These are phyloP conservation scores for Hondaea fermentalgiana DNA, from an alignment of 108 stramenopile genomes.

Conservation along the genomic window DNA sequence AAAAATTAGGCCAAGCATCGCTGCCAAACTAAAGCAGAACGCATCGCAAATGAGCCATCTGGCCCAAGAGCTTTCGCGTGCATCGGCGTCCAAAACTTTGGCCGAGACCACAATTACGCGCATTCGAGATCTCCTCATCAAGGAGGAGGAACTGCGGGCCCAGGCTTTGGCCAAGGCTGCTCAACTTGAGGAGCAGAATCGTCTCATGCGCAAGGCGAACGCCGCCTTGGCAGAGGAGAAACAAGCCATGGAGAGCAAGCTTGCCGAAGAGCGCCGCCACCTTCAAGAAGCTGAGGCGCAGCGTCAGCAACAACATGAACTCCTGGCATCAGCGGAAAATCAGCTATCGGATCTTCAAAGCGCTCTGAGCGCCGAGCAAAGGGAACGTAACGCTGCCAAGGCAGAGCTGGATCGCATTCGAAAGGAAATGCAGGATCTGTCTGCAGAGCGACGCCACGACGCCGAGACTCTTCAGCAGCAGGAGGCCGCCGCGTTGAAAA, in stretches of 20 bases:
- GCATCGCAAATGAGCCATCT: not conserved
- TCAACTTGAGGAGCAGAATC: not conserved
- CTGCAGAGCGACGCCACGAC: not conserved
- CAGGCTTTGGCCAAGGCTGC: not conserved
- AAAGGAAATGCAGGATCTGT: not conserved
- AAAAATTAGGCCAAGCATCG: not conserved
- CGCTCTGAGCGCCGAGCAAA: not conserved
- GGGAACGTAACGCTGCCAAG: not conserved
- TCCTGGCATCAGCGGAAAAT: not conserved
- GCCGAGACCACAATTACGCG: not conserved
- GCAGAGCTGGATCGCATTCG: not conserved
- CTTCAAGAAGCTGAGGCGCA: not conserved
- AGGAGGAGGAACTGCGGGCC: not conserved
- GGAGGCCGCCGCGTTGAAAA: not conserved
- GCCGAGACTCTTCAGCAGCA: not conserved
- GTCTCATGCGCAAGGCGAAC: not conserved
- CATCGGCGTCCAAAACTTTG: not conserved
- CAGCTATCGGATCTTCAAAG: not conserved
- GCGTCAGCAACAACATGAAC: not conserved
- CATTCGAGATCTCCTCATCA: not conserved
- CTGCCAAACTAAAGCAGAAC: not conserved
- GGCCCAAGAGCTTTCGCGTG: not conserved
- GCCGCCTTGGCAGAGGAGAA: not conserved
- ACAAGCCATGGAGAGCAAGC: not conserved
- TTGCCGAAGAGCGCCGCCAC: not conserved